Base-by-base conservation (phyloP, 768 basidiomycete species). In the Podaxis sp. region DNA sequence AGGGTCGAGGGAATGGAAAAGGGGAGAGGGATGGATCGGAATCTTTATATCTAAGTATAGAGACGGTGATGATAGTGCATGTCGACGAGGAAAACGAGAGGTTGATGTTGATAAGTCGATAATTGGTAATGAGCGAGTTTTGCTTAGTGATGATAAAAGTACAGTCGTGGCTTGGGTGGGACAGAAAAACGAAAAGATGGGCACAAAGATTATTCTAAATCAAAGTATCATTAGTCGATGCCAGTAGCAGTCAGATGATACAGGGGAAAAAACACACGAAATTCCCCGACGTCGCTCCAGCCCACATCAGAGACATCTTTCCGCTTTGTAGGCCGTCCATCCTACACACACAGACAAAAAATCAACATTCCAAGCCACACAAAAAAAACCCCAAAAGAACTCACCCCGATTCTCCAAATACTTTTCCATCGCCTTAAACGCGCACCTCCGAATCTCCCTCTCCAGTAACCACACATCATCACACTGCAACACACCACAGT, bases 381-480 rank as follows among this genome's bases (percentile, higher is more conserved):
- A 8, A 12, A 22, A 46, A 12, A 56, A 50, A 46, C 4, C 10
- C 7, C 4, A 11, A 36, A 15, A 28, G n/a, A 46, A 65, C 67
- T 44, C 63, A 79, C 80, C 80, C 73, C 77, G 76, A 64, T 77
- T 78, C 58, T 80, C 77, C 56, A 82, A 49, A 71, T 80, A 83
- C 60, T 72, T 75, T 66, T 82, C 81, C 81, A 83, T 83, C 59
- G 80, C 80, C 24, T 73, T 74, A 66, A 83, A 83, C 36, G 79
- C 80, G 67, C 75, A 79, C 40, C 78, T 69, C 63, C 78, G 69
- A 20, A 83, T 76, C 68, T 83, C 81, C 64, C 80, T 70, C 71
- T 83, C 81, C 26, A 83, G 67, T 28, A 79, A 60, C 79, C 78
- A 79, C 22, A 76, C 78, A 74, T 83, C 81, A 56, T 82, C 78